Evolutionary conservation across 768 basidiomycete genomes (phyloP).

Genomic region (Scleroderma citrinum): DNA sequence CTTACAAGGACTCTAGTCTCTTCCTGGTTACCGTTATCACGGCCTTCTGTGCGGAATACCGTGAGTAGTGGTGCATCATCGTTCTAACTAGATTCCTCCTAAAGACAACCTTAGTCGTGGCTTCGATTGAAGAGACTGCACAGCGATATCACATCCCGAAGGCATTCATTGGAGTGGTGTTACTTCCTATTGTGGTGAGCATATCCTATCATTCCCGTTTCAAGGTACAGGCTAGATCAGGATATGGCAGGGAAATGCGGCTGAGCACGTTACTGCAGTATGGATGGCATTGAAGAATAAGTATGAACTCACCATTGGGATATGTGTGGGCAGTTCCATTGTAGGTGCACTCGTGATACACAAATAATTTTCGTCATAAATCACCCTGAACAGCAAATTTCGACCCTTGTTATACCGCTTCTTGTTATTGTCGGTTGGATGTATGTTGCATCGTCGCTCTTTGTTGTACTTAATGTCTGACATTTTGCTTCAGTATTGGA

Average conservation of each 20-base stretch:
- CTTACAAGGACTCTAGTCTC: constrained; percentile 37
- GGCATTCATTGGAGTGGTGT: constrained; percentile 78
- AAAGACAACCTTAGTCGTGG: constrained; percentile 54
- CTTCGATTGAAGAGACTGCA: constrained; percentile 89
- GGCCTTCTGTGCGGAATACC: constrained; percentile 83
- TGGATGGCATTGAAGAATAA: constrained; percentile 85
- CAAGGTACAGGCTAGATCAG: neutral
- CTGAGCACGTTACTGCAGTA: constrained; percentile 80
- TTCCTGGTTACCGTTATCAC: constrained; percentile 74
- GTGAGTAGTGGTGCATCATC: constrained; percentile 36
- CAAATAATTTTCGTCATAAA: neutral
- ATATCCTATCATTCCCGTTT: neutral
- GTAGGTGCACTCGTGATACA: constrained; percentile 35
- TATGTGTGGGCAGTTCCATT: constrained; percentile 78
- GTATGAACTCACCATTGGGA: constrained; percentile 69
- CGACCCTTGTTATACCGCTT: constrained; percentile 79
- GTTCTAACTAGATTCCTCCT: neutral
- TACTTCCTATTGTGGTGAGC: constrained; percentile 81
- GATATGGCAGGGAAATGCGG: constrained; percentile 58
- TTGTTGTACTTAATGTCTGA: constrained; percentile 2
- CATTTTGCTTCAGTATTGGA: constrained; percentile 39
- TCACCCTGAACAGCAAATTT: constrained; percentile 62
- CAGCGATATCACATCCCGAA: constrained; percentile 75
- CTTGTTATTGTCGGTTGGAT: constrained; percentile 89
- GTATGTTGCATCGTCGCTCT: constrained; percentile 35